These are phyloP conservation scores for Arabidopsis lyrata DNA, from an alignment of 441 rosid species.

Conservation along the genomic window DNA sequence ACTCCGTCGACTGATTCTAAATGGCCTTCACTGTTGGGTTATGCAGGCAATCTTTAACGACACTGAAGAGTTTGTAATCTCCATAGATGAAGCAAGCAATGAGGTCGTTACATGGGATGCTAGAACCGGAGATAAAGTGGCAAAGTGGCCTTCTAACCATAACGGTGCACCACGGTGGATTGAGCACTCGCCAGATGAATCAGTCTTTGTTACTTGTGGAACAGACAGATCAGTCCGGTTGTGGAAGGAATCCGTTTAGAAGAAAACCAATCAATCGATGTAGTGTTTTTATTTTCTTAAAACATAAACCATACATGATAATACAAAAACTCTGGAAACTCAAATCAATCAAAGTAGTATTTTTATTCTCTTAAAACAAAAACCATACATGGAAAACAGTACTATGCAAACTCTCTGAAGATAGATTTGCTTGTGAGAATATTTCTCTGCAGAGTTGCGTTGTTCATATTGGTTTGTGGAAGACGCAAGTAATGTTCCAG, in stretches of 20 bases:
- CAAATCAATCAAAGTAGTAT: conserved; percentile 21
- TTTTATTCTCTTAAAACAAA: conserved; percentile 8
- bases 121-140: conserved; percentile 71
- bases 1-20: conserved; percentile 7
- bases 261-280: conserved; percentile 18
- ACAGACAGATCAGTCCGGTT: conserved; percentile 79
- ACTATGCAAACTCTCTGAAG: background rate
- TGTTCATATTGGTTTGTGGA: conserved; percentile 34
- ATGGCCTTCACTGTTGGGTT: background rate
- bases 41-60: conserved; percentile 85
- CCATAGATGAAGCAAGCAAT: conserved; percentile 48
- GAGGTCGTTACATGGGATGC: conserved; percentile 88
- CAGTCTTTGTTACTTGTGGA: conserved; percentile 80
- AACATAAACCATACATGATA: conserved; percentile 15
- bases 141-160: conserved; percentile 82
- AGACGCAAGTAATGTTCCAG: conserved; percentile 69
- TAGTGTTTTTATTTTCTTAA: conserved; percentile 12
- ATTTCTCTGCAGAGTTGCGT: background rate
- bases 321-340: background rate
- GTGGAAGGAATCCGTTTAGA: conserved; percentile 70
- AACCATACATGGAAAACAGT: conserved; percentile 6
- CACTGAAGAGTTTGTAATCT: conserved; percentile 81
- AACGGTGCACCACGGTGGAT: conserved; percentile 81
- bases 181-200: conserved; percentile 78
- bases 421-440: conserved; percentile 17